Conservation (phyloP, 2,329 filamentous ascomycete genomes). For the Phaeosphaeriaceae sp. region DNA sequence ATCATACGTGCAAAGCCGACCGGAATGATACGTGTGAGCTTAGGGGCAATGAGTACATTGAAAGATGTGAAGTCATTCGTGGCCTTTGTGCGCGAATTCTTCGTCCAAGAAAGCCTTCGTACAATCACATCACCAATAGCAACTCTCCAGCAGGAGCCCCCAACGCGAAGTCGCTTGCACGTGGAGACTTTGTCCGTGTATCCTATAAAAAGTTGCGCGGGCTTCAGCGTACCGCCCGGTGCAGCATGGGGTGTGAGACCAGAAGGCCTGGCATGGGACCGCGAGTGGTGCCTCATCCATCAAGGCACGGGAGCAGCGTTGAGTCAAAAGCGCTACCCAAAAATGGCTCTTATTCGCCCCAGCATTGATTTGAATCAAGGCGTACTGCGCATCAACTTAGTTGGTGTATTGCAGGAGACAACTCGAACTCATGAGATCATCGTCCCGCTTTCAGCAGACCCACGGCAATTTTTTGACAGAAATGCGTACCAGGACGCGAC, state of each 20-base stretch:
- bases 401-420: slow-evolving; percentile 43
- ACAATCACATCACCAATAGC: slow-evolving; percentile 25
- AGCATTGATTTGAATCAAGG: slow-evolving; percentile 72
- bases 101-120: slow-evolving; percentile 41
- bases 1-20: slow-evolving; percentile 85
- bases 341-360: slow-evolving; percentile 84
- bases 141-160: slow-evolving; percentile 28
- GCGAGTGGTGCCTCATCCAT: slow-evolving; percentile 95
- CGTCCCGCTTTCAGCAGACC: slow-evolving; percentile 71
- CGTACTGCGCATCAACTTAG: slow-evolving; percentile 66
- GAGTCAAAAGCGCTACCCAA: slow-evolving; percentile 86
- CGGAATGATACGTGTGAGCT: slow-evolving; percentile 81
- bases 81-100: slow-evolving; percentile 65
- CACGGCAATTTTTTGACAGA: slow-evolving; percentile 59
- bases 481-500: slow-evolving; percentile 51
- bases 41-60: slow-evolving; percentile 87
- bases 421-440: slow-evolving; percentile 46
- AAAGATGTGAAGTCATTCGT: slow-evolving; percentile 76
- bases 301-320: slow-evolving; percentile 82
- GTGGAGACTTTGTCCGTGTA: slow-evolving; percentile 68
- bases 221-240: slow-evolving; percentile 70
- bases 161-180: slow-evolving; percentile 43
- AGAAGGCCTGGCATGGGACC: slow-evolving; percentile 91
- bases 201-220: slow-evolving; percentile 93
- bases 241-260: slow-evolving; percentile 75